Conservation (phyloP, 306 rosid genomes). For the Senna tora region DNA sequence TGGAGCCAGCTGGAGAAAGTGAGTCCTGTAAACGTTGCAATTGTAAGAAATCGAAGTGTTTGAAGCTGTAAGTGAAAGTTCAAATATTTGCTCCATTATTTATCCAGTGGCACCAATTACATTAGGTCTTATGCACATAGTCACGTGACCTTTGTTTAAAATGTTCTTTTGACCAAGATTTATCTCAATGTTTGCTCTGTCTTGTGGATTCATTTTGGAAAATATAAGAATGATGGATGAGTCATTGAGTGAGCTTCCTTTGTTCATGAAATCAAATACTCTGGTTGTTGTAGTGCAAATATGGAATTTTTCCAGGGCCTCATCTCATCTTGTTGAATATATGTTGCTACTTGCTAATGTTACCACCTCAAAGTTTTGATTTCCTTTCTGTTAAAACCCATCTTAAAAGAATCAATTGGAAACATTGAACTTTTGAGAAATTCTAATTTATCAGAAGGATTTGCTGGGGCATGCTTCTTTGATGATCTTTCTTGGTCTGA, state of each 20-base stretch:
- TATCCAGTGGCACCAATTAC: not conserved
- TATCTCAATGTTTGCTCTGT: not conserved
- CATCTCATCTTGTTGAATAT: constrained; percentile 1
- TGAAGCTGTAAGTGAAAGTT: constrained; percentile 87
- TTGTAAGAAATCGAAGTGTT: constrained; percentile 92
- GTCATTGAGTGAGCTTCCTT: not conserved
- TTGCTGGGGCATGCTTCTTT: not conserved
- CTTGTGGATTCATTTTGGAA: not conserved
- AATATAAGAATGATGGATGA: not conserved
- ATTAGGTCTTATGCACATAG: constrained; percentile 10
- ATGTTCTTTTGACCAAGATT: not conserved
- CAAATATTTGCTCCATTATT: constrained; percentile 16
- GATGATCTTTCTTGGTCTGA: not conserved
- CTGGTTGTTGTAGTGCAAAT: constrained; percentile 8
- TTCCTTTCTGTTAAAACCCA: not conserved
- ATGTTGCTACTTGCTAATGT: not conserved
- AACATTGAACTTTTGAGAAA: not conserved
- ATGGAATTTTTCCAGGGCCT: constrained; percentile 3
- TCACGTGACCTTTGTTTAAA: constrained; percentile 11
- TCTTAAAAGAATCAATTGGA: not conserved
- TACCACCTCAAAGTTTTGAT: too few relatives aligned
- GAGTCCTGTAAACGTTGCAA: constrained; percentile 86
- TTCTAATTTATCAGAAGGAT: not conserved
- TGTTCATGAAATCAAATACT: not conserved
- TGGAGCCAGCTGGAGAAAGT: constrained; percentile 59